These are phyloP conservation scores for Saccharomycopsis fermentans DNA, from an alignment of 805 yeast species.

Conservation along the genomic window DNA sequence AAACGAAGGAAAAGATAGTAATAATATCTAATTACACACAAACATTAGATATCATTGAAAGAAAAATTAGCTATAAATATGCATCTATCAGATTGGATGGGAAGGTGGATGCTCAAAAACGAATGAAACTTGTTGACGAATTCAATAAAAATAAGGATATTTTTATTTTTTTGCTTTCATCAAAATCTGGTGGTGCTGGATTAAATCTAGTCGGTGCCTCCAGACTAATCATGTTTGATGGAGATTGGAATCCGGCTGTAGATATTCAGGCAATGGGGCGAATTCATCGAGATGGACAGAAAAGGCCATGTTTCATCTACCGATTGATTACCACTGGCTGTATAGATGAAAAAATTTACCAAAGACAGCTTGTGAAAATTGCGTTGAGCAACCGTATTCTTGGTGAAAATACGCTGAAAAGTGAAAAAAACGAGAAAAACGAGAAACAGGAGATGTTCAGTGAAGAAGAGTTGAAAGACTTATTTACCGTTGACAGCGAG, in stretches of 20 bases:
- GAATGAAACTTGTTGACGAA: constrained; percentile 55
- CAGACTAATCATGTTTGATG: constrained; percentile 72
- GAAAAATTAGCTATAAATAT: constrained; percentile 6
- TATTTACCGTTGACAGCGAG: constrained; percentile 49
- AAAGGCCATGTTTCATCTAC: constrained; percentile 65
- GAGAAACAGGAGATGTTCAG: constrained; percentile 39
- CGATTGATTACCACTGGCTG: constrained; percentile 80
- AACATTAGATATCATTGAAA: constrained; percentile 69
- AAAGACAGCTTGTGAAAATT: constrained; percentile 77
- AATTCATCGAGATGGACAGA: constrained; percentile 90
- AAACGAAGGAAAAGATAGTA: constrained; percentile 63
- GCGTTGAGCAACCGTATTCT: constrained; percentile 68
- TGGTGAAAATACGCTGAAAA: constrained; percentile 25
- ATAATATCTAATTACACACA: constrained; percentile 82
- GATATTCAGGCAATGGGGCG: constrained; percentile 95
- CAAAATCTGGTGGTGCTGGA: constrained; percentile 93
- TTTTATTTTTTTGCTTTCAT: constrained; percentile 68
- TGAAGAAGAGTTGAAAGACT: constrained; percentile 55
- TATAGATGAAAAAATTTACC: constrained; percentile 89
- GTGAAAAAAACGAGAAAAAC: constrained; percentile 18
- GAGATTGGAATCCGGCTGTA: constrained; percentile 94
- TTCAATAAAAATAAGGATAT: constrained; percentile 42
- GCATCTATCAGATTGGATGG: constrained; percentile 67
- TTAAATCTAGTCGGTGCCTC: constrained; percentile 77
- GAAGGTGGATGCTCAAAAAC: constrained; percentile 52